phyloP scores from a whole-genome alignment of 345 rosid species.

The Gossypium mustelinum region DNA sequence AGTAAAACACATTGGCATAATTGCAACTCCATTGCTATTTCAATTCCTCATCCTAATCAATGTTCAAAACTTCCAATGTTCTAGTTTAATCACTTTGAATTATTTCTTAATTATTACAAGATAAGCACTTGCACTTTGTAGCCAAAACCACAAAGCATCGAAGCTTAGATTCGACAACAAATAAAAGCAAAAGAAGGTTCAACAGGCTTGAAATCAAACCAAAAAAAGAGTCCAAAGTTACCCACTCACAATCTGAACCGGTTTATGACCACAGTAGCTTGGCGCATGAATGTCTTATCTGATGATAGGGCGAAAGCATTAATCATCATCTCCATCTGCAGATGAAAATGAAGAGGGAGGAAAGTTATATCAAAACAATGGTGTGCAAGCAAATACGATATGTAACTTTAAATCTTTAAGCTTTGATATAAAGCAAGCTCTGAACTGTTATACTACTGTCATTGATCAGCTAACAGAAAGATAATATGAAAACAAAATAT shows the following conservation, averaged over 20 bases:
- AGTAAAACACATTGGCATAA: too few relatives aligned
- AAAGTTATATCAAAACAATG: not conserved
- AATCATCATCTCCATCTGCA: slow-evolving; percentile 44
- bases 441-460: not conserved
- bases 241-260: not conserved
- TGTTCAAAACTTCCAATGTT: too few relatives aligned
- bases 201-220: not conserved
- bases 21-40: too few relatives aligned
- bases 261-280: slow-evolving; percentile 15
- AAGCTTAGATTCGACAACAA: not conserved
- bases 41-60: too few relatives aligned
- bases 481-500: not conserved
- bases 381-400: not conserved
- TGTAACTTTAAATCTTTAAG: not conserved
- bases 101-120: not conserved
- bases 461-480: not conserved
- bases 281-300: slow-evolving; percentile 4
- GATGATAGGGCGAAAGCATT: slow-evolving; percentile 10
- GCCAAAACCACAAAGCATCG: not conserved
- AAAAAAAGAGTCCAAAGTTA: not conserved
- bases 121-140: not conserved
- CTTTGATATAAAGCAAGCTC: not conserved
- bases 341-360: not conserved
- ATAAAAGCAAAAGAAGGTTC: not conserved
- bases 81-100: not conserved